Base-by-base conservation (phyloP, 441 rosid genomes). In the Gossypium laxum region DNA sequence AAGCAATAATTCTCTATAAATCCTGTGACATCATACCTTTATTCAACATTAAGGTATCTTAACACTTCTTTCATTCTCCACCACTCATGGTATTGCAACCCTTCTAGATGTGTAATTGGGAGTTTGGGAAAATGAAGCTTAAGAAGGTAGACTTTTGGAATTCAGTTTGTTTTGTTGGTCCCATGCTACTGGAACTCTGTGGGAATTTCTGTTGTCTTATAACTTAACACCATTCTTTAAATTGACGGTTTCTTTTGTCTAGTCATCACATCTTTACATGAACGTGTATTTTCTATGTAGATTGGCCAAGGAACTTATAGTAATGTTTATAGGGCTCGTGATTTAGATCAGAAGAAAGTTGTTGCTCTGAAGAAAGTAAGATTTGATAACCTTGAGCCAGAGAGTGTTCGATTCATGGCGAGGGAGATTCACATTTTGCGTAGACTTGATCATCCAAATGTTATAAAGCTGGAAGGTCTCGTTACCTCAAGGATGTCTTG, bases 261-360 rank as follows among this genome's bases (percentile, higher is more conserved):
- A 50, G 71, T 56, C 50, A 58, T 77, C 17, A n/a, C 48, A 32
- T 52, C 50, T 69, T 47, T 76, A 19, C 78, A 41, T 75, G 48
- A 50, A 64, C 50, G 47, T 72, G 4, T 75, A 74, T 52, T 38
- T 60, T 18, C 56, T 47, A 0, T 84, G 87, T 87, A 94, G 98
- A 94, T 94, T 83, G 98, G 98, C 58, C 98, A 94, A 79, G 98
- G 98, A 78, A 94, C 98, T 54, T 94, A 94, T 71, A 91, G 97
- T 77, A 94, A 90, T 38, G 98, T 94, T 55, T 94, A 94, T 54
- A 89, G 97, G 74, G 98, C 97, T 60, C 85, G 97, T 30, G 98
- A 94, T 74, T 88, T 94, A 28, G 93, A 90, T 79, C 89, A 89
- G 71, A 89, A 82, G 83, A 94, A 94, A 78, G 83, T 89, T 72